phyloP scores from a whole-genome alignment of 345 rosid species.

The Pistacia atlantica region DNA sequence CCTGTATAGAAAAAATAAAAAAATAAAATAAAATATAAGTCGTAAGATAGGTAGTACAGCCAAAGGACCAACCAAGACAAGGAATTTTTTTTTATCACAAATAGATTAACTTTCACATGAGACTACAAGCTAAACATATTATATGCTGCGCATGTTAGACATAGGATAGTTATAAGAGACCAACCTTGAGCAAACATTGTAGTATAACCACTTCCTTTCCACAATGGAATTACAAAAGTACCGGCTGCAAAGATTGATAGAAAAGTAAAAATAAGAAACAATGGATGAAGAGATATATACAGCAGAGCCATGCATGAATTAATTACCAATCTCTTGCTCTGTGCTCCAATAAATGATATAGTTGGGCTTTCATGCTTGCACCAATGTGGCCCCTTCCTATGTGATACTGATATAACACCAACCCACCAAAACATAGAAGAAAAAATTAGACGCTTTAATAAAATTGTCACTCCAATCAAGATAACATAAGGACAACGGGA shows the following conservation, averaged over 20 bases:
- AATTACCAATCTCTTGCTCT: constrained; percentile 82
- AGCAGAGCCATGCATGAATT: constrained; percentile 16
- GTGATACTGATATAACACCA: constrained; percentile 60
- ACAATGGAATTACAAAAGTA: constrained; percentile 86
- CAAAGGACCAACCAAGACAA: not conserved
- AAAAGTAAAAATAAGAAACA: constrained; percentile 7
- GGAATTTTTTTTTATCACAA: not conserved
- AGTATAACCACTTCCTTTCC: constrained; percentile 91
- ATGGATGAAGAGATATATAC: not conserved
- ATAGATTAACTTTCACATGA: constrained; percentile 9
- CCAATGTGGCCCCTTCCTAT: constrained; percentile 91
- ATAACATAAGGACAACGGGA: too few relatives aligned
- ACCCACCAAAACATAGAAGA: constrained; percentile 8
- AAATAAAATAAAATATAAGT: not conserved
- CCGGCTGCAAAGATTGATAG: constrained; percentile 49
- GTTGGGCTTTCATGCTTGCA: constrained; percentile 67
- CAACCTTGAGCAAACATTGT: constrained; percentile 94
- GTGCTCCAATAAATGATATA: constrained; percentile 71
- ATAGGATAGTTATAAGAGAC: constrained; percentile 10
- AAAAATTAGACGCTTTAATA: not conserved
- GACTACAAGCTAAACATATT: not conserved
- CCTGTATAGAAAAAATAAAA: not conserved
- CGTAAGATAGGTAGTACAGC: not conserved
- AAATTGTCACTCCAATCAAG: not conserved
- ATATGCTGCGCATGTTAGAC: not conserved